A percentile compares a stretch with the other conserved stretches of the same genome.
Evolutionary conservation across 768 basidiomycete species (phyloP).

Genomic region (Suillus ampliporus): DNA sequence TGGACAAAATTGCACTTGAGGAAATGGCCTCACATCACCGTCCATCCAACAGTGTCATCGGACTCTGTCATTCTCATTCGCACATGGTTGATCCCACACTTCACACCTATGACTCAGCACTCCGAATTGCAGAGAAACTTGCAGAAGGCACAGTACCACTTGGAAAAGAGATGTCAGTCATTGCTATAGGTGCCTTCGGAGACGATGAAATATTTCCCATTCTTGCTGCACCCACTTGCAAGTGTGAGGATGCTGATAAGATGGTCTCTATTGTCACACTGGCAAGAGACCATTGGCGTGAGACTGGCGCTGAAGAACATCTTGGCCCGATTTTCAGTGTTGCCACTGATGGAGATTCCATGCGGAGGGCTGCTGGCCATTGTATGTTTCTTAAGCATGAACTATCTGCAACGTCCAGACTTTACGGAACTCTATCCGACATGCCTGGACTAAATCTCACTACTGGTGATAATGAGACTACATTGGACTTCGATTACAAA

Average conservation of each 20-base stretch:
- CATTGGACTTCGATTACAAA: too few relatives aligned
- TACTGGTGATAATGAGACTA: too few relatives aligned
- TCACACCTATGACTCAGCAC: constrained; percentile 10
- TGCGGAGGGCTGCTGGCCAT: too few relatives aligned
- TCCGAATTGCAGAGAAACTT: not conserved
- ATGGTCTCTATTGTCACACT: constrained; percentile 3
- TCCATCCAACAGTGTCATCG: constrained; percentile 13
- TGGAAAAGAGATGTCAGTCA: constrained; percentile 22
- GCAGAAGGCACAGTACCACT: constrained; percentile 12
- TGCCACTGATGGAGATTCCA: too few relatives aligned
- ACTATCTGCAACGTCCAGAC: too few relatives aligned
- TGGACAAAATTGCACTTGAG: constrained; percentile 23
- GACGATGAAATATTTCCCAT: constrained; percentile 16
- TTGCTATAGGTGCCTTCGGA: constrained; percentile 11
- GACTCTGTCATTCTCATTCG: constrained; percentile 20
- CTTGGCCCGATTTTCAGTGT: too few relatives aligned
- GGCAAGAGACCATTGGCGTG: too few relatives aligned
- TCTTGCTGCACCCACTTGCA: constrained; percentile 19
- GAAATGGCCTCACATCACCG: constrained; percentile 15
- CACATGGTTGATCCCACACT: not conserved
- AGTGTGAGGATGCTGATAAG: constrained; percentile 7
- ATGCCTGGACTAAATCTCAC: too few relatives aligned
- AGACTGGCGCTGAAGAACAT: too few relatives aligned
- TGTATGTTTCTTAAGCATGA: too few relatives aligned
- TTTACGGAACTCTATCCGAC: too few relatives aligned